These are phyloP conservation scores for Sanguinoderma infundibulare DNA, from an alignment of 1,284 basidiomycete species.

Conservation along the genomic window DNA sequence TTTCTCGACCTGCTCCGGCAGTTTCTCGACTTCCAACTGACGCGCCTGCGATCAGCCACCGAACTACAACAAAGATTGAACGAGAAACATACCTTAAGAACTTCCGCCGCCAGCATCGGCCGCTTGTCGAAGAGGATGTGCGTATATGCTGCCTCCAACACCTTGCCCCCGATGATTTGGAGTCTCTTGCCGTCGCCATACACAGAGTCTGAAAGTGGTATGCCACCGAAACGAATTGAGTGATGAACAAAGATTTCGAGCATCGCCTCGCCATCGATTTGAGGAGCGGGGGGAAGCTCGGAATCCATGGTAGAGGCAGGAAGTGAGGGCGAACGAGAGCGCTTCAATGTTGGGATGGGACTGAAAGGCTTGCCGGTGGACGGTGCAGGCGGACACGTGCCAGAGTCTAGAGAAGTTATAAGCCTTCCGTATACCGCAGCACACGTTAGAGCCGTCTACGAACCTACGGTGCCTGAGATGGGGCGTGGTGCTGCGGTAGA, in stretches of 20 bases:
- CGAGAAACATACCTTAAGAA: constrained; percentile 52
- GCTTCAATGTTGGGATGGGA: constrained; percentile 31
- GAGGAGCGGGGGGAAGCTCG: constrained; percentile 43
- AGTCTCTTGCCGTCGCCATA: constrained; percentile 66
- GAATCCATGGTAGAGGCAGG: constrained; percentile 31
- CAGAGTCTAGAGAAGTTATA: constrained; percentile 26
- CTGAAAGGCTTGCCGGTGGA: constrained; percentile 27
- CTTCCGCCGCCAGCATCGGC: constrained; percentile 53
- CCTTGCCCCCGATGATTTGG: constrained; percentile 53
- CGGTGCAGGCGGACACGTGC: constrained; percentile 34
- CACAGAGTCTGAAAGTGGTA: constrained; percentile 41
- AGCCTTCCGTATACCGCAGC: constrained; percentile 20
- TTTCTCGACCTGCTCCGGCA: constrained; percentile 49
- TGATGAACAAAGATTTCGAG: constrained; percentile 72
- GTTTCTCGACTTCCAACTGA: constrained; percentile 35
- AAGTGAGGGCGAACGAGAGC: constrained; percentile 30
- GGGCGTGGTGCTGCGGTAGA: constrained; percentile 20
- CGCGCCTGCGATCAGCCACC: constrained; percentile 34
- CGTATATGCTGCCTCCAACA: constrained; percentile 55
- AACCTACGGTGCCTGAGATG: constrained; percentile 1
- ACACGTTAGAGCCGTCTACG: neutral
- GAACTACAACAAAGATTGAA: constrained; percentile 9
- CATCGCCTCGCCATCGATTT: constrained; percentile 53
- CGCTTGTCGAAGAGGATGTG: constrained; percentile 54
- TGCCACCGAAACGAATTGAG: constrained; percentile 55